Percentiles rank a stretch among this genome's conserved stretches.
phyloP scores from a whole-genome alignment of 257 asterid species.

The Solanum chmielewskii region DNA sequence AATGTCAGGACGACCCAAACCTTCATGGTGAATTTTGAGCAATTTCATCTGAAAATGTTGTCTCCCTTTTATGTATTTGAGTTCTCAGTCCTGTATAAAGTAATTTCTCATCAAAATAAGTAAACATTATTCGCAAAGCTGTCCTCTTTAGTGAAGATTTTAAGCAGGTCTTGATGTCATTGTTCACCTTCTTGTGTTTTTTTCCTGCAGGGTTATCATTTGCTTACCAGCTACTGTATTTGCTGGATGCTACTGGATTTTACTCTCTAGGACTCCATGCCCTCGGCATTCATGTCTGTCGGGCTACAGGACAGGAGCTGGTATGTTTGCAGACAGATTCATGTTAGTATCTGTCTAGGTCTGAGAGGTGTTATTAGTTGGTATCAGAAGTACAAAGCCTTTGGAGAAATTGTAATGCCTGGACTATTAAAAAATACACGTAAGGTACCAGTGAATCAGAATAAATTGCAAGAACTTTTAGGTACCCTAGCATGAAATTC shows the following conservation, averaged over 20 bases:
- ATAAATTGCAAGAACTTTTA: neutral
- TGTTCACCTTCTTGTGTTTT: neutral
- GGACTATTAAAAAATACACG: neutral
- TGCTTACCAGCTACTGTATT: constrained; percentile 87
- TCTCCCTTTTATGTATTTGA: neutral
- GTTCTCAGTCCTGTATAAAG: neutral
- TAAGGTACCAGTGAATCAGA: neutral
- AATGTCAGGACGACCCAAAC: neutral
- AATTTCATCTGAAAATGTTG: neutral
- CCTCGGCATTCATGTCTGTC: constrained; percentile 86
- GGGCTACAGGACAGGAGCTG: constrained; percentile 99
- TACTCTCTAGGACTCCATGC: constrained; percentile 83
- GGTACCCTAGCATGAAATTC: neutral
- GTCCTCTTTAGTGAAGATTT: neutral
- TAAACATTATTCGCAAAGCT: neutral
- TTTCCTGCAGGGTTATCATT: constrained; percentile 64
- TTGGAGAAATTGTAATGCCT: neutral
- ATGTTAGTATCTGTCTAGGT: neutral
- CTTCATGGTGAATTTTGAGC: neutral
- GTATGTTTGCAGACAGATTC: constrained; percentile 23
- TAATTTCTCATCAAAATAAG: neutral
- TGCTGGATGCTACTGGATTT: constrained; percentile 96
- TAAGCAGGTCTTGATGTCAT: neutral
- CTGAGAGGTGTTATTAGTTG: neutral
- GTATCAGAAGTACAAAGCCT: neutral